A percentile compares a stretch with the other conserved stretches of the same genome.
phyloP scores from a whole-genome alignment of 176 grass and related monocot species.

The Areca catechu region DNA sequence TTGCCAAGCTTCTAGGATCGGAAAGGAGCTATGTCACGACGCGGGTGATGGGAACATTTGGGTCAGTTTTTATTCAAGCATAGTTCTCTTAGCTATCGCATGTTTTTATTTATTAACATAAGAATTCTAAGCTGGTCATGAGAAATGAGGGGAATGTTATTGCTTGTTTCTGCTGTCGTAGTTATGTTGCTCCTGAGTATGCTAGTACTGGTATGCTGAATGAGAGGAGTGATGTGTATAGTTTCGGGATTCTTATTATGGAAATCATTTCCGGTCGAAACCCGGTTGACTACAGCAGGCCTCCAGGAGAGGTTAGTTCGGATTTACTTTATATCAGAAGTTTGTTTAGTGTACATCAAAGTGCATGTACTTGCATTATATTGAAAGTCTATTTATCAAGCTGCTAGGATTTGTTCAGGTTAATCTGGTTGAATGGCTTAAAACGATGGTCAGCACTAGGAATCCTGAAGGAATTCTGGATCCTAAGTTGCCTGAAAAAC shows the following conservation, averaged over 20 bases:
- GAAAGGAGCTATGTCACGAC: slow-evolving; percentile 85
- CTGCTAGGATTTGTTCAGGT: slow-evolving; percentile 33
- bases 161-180: slow-evolving; percentile 11
- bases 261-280: slow-evolving; percentile 82
- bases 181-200: slow-evolving; percentile 93
- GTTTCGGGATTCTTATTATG: slow-evolving; percentile 93
- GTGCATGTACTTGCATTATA: no score
- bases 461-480: slow-evolving; percentile 74
- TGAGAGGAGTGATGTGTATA: slow-evolving; percentile 94
- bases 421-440: slow-evolving; percentile 92
- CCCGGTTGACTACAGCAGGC: slow-evolving; percentile 79
- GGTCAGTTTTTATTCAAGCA: slow-evolving; percentile 24
- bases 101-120: not conserved
- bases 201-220: slow-evolving; percentile 96
- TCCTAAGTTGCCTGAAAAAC: slow-evolving; percentile 70
- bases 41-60: slow-evolving; percentile 84
- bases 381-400: no score
- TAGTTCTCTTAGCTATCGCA: not conserved
- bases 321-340: no score
- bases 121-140: no score
- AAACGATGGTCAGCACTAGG: slow-evolving; percentile 73
- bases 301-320: slow-evolving; percentile 56
- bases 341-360: no score
- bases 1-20: slow-evolving; percentile 78
- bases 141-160: not conserved